Evolutionary conservation across 139 green algal species (phyloP).

Genomic region (Chlamydomonas sp.): DNA sequence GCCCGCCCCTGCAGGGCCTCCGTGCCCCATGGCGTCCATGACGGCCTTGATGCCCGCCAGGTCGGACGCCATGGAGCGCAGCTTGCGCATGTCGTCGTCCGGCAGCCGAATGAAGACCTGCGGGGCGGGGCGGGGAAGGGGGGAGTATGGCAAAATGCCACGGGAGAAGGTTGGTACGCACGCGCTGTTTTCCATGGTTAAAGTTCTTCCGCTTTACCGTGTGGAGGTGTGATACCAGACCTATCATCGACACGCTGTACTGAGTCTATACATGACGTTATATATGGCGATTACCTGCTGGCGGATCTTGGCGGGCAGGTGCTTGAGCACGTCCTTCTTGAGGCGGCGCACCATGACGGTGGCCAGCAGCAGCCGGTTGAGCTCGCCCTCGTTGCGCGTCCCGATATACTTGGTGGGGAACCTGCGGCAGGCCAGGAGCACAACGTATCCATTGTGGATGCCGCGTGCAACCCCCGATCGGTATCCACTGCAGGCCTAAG

Average conservation of each 20-base stretch:
- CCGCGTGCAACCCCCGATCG: no score
- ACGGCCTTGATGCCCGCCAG: conserved; percentile 25
- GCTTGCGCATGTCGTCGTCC: conserved; percentile 1
- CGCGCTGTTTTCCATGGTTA: no score
- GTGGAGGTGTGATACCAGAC: no score
- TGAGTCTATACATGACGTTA: background rate
- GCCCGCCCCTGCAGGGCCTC: background rate
- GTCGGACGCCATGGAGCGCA: background rate
- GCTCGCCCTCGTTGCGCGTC: conserved; percentile 77
- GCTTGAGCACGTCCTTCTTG: conserved; percentile 92
- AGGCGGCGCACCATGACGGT: conserved; percentile 91
- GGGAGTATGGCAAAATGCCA: background rate
- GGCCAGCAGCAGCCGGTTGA: conserved; percentile 79
- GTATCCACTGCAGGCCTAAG: no score
- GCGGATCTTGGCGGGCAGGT: conserved; percentile 91
- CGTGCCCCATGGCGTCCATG: conserved; percentile 1
- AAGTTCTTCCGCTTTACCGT: no score
- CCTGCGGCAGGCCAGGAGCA: background rate
- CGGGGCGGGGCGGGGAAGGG: background rate
- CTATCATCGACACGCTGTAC: no score
- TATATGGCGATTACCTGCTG: conserved; percentile 71
- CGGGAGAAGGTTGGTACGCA: background rate
- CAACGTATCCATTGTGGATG: no score
- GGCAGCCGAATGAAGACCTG: conserved; percentile 27
- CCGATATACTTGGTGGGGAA: conserved; percentile 29